Evolutionary conservation across 805 yeast genomes (phyloP), one percentile per base, ranked within the genome.

Genomic region (Komagataella ulmi): DNA sequence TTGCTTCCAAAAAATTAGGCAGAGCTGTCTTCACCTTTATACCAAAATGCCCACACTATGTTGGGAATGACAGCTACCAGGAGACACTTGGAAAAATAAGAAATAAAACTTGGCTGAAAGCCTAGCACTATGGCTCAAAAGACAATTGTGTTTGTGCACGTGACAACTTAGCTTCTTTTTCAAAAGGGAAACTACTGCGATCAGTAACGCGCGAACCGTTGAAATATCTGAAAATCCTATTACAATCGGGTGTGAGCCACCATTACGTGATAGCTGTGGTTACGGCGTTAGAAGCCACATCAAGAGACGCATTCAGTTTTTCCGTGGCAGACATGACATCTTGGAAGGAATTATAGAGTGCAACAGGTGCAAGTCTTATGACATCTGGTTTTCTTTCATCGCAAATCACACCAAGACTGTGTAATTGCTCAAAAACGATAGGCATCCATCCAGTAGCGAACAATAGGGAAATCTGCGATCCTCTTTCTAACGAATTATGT

Each of bases 331-430:
- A 51, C 43, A 60, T 68, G 12, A 85, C 80, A 54, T 90, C 95
- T 46, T 62, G 66, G 57, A 85, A 85, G 1, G 85, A 79, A 60
- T 88, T 90, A 69, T 90, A 90, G 48, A 88, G 70, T 0, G 96
- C 93, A 2, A 77, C 72, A 6, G 98, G 97, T 0, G 96, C 91
- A n/a, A 90, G 61, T 53, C 97, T 71, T 45, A 91, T 80, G n/a
- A 89, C 97, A 61, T 81, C 81, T 1, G 97, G 97, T 61, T 88
- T 74, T 62, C 98, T 75, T 61, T 90, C 96, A 63, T 90, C 98
- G 53, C 88, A 85, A 21, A 90, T 77, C 1, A 88, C 79, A 2
- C 88, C 97, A 4, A 65, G 56, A 8, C 70, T 60, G 55, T 70
- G 74, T 55, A 90, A 61, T 19, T 62, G 59, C 52, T 77, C 82